Base-by-base conservation (phyloP, 495 filamentous ascomycete species). In the Parathielavia hyrcaniae region DNA sequence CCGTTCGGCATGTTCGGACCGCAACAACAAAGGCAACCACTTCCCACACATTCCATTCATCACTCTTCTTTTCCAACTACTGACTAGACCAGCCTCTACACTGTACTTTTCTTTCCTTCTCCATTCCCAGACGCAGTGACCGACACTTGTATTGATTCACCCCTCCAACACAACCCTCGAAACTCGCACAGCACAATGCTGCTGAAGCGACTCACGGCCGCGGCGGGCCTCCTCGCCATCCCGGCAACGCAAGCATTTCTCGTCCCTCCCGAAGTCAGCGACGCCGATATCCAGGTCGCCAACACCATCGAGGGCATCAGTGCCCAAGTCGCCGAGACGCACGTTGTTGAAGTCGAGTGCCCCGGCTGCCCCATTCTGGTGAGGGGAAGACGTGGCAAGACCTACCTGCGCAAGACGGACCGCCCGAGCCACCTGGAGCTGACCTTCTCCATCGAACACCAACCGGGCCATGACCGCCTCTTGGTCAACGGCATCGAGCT, bases 401-500 rank as follows among this genome's bases (percentile, higher is more conserved):
- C 44, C 36, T 57, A 63, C 30, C 43, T 64, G 45, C 17, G 65
- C 10, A 38, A 61, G 44, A 65, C 64, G 46, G 58, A 72, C 41
- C 61, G 69, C 39, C 63, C 68, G 11, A 75, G 66, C 58, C 72
- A 73, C 50, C 66, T 79, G 43, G 71, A 73, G 44, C 63, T 79
- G 23, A 53, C 65, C 39, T 76, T 79, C 57, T 59, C 30, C 55
- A 50, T 78, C 57, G 70, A 73, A 36, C 35, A 69, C 45, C 62
- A 58, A 16, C 54, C 59, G 9, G 64, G 62, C 43, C 48, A 41
- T 35, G 71, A 77, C 46, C 65, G 69, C 8, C 67, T 79, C 13
- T 55, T 73, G 32, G 32, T 77, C n/a, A 79, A 78, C 63, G 72
- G 67, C 44, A 73, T 73, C 46, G 71, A 75, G 53, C 64, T 79